Evolutionary conservation across 176 grass and related monocot species (phyloP).

Genomic region (Triticum monococcum): DNA sequence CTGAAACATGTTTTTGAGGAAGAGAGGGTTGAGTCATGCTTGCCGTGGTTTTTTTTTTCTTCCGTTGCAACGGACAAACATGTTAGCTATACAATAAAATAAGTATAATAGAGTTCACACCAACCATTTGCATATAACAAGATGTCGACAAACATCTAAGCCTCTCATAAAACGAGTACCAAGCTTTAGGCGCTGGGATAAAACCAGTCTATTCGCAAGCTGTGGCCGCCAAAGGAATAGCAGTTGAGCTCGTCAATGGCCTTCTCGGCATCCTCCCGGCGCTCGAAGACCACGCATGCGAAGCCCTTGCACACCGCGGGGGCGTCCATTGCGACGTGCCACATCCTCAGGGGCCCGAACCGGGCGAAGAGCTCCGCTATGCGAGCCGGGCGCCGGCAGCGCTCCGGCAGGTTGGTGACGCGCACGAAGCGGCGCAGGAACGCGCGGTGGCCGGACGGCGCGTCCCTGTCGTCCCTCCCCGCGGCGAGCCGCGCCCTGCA

Average conservation of each 20-base stretch:
- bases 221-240: not conserved
- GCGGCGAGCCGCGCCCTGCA: not conserved
- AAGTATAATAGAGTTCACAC: no score
- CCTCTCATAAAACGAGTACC: no score
- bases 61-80: no score
- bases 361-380: not conserved
- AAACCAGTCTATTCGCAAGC: conserved; percentile 4
- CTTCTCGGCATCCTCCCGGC: conserved; percentile 10
- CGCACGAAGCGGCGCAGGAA: conserved; percentile 8
- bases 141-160: no score
- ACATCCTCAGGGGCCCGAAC: not conserved
- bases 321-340: conserved; percentile 4
- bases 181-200: not conserved
- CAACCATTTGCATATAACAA: no score
- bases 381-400: not conserved
- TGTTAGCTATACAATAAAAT: no score
- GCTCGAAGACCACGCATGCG: not conserved
- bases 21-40: no score
- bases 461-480: not conserved
- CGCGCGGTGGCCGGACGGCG: not conserved
- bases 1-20: no score
- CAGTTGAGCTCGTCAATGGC: conserved; percentile 9
- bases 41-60: no score
- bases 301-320: not conserved
- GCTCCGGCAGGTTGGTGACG: not conserved